Percentiles rank a stretch among this genome's conserved stretches.
phyloP scores from a whole-genome alignment of 768 basidiomycete species.

The Hortiboletus flavorubellus region DNA sequence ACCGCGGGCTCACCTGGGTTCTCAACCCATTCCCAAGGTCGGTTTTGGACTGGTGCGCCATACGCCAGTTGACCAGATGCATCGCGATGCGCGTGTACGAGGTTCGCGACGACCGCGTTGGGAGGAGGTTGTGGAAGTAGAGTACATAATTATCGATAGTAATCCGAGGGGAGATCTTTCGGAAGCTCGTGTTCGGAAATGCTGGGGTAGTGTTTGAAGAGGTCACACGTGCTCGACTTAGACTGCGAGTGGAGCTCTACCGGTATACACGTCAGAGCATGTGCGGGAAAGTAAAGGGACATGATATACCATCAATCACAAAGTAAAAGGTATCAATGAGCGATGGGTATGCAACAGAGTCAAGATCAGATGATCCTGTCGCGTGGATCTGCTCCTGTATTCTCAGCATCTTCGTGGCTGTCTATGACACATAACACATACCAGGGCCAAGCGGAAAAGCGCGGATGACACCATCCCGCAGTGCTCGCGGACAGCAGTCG shows the following conservation, averaged over 20 bases:
- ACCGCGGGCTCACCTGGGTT: constrained; percentile 52
- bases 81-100: constrained; percentile 60
- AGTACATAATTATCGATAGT: constrained; percentile 52
- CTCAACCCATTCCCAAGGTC: constrained; percentile 88
- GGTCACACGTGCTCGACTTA: constrained; percentile 51
- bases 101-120: constrained; percentile 49
- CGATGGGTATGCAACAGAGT: constrained; percentile 58
- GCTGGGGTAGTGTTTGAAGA: constrained; percentile 62
- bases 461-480: constrained; percentile 39
- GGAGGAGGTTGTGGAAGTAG: constrained; percentile 55
- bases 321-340: constrained; percentile 73
- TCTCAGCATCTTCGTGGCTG: background rate
- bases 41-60: constrained; percentile 58
- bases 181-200: constrained; percentile 51
- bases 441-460: constrained; percentile 51
- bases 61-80: constrained; percentile 46
- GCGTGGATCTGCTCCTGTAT: constrained; percentile 46
- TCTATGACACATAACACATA: constrained; percentile 33
- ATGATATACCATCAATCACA: constrained; percentile 62
- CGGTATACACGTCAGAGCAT: background rate
- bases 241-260: constrained; percentile 61
- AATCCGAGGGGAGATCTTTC: constrained; percentile 50
- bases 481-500: constrained; percentile 43
- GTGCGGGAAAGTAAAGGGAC: too few species aligned
- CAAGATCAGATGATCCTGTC: constrained; percentile 44